These are phyloP conservation scores for Plasmopara muralis DNA, from an alignment of 352 stramenopile genomes.

Conservation along the genomic window DNA sequence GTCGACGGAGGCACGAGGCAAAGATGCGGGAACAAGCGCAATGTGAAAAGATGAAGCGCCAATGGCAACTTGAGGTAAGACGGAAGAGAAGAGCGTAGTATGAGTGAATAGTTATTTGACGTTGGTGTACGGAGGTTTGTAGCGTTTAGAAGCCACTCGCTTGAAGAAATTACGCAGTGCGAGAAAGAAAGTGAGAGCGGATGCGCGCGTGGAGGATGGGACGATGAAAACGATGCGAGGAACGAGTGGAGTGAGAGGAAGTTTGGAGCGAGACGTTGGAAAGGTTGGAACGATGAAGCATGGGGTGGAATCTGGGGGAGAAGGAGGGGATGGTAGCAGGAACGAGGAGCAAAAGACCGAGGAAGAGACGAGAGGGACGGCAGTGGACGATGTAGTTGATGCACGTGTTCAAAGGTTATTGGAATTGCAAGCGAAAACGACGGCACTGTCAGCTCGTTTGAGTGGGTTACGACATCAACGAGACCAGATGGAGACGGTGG, in stretches of 20 bases:
- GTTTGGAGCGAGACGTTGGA: background rate
- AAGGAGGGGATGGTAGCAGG: background rate
- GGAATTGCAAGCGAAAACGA: slow-evolving; percentile 20
- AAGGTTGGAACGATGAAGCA: background rate
- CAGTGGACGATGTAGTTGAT: background rate
- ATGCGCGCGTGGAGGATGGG: background rate
- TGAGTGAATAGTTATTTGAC: background rate
- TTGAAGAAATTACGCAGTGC: slow-evolving; percentile 24
- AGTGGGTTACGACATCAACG: slow-evolving; percentile 14
- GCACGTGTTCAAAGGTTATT: slow-evolving; percentile 25
- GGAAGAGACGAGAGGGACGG: background rate
- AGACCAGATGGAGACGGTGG: slow-evolving; percentile 1
- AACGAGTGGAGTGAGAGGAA: background rate
- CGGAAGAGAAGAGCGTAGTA: background rate
- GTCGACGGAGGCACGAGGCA: slow-evolving; percentile 26
- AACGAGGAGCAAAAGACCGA: background rate
- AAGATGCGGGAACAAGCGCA: slow-evolving; percentile 34
- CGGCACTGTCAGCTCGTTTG: slow-evolving; percentile 16
- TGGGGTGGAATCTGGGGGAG: background rate
- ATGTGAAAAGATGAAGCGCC: slow-evolving; percentile 30
- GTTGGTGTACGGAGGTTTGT: background rate
- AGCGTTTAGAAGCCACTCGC: slow-evolving; percentile 26
- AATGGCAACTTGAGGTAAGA: slow-evolving; percentile 47
- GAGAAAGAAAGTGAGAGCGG: slow-evolving; percentile 6
- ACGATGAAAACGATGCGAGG: background rate